Base-by-base conservation (phyloP, 2,329 filamentous ascomycete genomes). In the Colletotrichum zoysiae region DNA sequence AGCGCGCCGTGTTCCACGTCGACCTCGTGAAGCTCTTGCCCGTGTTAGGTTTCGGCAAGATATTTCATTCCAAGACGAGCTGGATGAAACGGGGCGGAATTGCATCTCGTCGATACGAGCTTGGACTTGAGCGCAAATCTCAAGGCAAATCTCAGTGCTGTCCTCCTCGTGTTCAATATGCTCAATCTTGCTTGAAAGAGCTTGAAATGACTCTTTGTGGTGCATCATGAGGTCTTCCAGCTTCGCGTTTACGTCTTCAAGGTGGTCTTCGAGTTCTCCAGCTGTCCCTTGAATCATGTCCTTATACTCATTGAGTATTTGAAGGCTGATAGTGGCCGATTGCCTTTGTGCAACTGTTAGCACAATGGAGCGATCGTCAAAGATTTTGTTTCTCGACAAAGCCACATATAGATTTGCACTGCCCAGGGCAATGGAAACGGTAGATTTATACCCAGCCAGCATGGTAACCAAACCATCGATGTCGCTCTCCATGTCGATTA, bases 391-490 rank as follows among this genome's bases (percentile, higher is more conserved):
- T 58, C 7, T 8, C 3, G 1, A 38, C 33, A 0, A 6, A 33
- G 23, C 2, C 12, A 56, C 67, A 46, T 11, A 70, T 40, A 70
- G 38, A 42, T 65, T 70, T 40, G 61, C 48, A 61, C 60, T 38
- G 30, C 55, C 56, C n/a, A 70, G 23, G 1, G 51, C 62, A 18
- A 56, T 56, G 23, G 51, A n/a, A 20, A 65, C 48, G 0, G 55
- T 71, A 6, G 63, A 67, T 38, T 71, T 71, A 59, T 71, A 67
- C 23, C 63, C 68, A 8, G 51, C 58, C 4, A 71, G 42, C 63
- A 71, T 71, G 8, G 35, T 53, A 1, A 48, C 58, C 35, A 71
- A 67, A n/a, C 63, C 58, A 5, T 26, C 2, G 23, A 71, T 63
- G 23, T 71, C 63, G 46, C 61, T 59, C 42, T 71, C 44, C 53